Percentiles rank a stretch among this genome's conserved stretches.
Evolutionary conservation across 179 eudicot genomes (phyloP).

Genomic region (Silene vulgaris): DNA sequence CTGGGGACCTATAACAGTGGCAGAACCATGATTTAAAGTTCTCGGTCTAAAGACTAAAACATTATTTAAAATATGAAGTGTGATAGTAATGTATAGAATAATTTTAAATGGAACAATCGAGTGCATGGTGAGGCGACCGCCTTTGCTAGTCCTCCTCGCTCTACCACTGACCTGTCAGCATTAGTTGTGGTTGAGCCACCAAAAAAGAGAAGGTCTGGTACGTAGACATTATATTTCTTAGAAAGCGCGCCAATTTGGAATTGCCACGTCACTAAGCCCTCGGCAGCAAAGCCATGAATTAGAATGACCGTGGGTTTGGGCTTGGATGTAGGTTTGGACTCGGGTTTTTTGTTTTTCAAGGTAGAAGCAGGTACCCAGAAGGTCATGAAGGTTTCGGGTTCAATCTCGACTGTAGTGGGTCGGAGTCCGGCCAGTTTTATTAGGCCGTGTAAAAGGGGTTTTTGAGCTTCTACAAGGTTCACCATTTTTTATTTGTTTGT

Average conservation of each 20-base stretch:
- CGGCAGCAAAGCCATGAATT: slow-evolving; percentile 87
- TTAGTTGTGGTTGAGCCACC: slow-evolving; percentile 53
- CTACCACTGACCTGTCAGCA: neutral
- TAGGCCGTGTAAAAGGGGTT: slow-evolving; percentile 53
- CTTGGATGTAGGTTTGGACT: slow-evolving; percentile 18
- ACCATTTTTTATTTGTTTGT: slow-evolving; percentile 44
- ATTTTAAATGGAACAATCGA: no score
- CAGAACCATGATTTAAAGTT: slow-evolving; percentile 15
- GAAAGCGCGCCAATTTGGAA: slow-evolving; percentile 70
- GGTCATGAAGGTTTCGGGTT: slow-evolving; percentile 64
- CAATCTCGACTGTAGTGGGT: slow-evolving; percentile 53
- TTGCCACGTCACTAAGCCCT: slow-evolving; percentile 89
- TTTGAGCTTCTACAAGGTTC: slow-evolving; percentile 74
- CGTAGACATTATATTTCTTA: slow-evolving; percentile 66
- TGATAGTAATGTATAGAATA: no score
- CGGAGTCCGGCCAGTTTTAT: slow-evolving; percentile 80
- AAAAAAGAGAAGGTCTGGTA: slow-evolving; percentile 87
- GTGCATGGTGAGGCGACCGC: no score
- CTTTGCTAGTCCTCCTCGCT: no score
- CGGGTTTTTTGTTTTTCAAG: slow-evolving; percentile 24
- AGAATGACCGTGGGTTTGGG: slow-evolving; percentile 70
- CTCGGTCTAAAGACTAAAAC: no score
- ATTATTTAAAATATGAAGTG: no score
- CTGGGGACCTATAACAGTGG: slow-evolving; percentile 53
- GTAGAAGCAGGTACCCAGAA: slow-evolving; percentile 78